Evolutionary conservation across 805 yeast genomes (phyloP).

Genomic region (Sungouiozyma ichnusensis): DNA sequence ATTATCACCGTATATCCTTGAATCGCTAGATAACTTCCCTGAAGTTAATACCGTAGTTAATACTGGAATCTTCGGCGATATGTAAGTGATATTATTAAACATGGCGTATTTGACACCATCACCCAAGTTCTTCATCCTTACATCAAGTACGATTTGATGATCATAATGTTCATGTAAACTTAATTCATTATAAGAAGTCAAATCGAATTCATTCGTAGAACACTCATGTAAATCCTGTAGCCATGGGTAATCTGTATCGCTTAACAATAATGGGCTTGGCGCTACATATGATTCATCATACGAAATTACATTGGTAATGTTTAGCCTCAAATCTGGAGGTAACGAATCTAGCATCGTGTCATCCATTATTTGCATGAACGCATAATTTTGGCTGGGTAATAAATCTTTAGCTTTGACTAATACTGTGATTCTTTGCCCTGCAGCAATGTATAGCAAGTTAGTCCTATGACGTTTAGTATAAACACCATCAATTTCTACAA

Average conservation of each 20-base stretch:
- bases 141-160: conserved; percentile 45
- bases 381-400: conserved; percentile 37
- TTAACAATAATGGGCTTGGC: conserved; percentile 14
- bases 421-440: conserved; percentile 75
- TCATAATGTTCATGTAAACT: conserved; percentile 51
- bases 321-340: conserved; percentile 48
- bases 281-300: conserved; percentile 33
- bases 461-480: conserved; percentile 49
- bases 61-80: conserved; percentile 62
- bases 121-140: conserved; percentile 57
- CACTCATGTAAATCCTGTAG: conserved; percentile 8
- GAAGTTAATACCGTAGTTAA: conserved; percentile 51
- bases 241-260: conserved; percentile 1
- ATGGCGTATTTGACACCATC: conserved; percentile 72
- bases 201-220: conserved; percentile 28
- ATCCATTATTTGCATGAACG: conserved; percentile 54
- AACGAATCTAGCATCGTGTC: conserved; percentile 56
- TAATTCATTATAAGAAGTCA: conserved; percentile 33
- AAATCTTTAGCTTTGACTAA: conserved; percentile 45
- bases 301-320: conserved; percentile 44
- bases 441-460: conserved; percentile 51
- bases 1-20: conserved; percentile 62
- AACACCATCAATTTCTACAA: conserved; percentile 70
- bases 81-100: conserved; percentile 57
- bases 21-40: conserved; percentile 45